A percentile compares a stretch with the other conserved stretches of the same genome.
These are phyloP conservation scores for Macadamia integrifolia DNA, from an alignment of 164 flowering plant genomes.

Conservation along the genomic window DNA sequence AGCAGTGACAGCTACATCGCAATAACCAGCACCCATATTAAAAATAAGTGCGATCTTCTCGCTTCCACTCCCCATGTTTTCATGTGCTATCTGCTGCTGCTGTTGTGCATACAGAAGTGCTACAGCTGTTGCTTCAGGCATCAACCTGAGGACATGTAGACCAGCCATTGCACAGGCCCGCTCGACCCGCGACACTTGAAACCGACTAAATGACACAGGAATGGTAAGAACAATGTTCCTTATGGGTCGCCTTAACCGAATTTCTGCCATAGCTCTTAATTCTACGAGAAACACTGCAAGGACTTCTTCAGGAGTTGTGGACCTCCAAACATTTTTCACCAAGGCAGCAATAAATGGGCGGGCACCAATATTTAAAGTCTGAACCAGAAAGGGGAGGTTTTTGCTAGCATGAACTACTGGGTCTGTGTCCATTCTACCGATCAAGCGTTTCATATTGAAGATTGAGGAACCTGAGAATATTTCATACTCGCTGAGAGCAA, in stretches of 20 bases:
- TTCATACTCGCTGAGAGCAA: slow-evolving; percentile 50
- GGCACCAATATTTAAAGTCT: slow-evolving; percentile 72
- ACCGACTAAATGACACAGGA: slow-evolving; percentile 85
- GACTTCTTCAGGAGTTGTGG: slow-evolving; percentile 90
- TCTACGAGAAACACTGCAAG: slow-evolving; percentile 80
- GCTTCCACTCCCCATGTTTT: slow-evolving; percentile 65
- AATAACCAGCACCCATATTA: slow-evolving; percentile 88
- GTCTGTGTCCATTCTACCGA: slow-evolving; percentile 87
- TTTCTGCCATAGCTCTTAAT: slow-evolving; percentile 66
- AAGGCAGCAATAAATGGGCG: slow-evolving; percentile 85
- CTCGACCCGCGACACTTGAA: slow-evolving; percentile 74
- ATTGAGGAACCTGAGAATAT: slow-evolving; percentile 76
- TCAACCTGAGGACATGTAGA: slow-evolving; percentile 69
- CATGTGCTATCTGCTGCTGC: slow-evolving; percentile 57
- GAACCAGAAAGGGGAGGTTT: slow-evolving; percentile 78
- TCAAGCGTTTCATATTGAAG: slow-evolving; percentile 83
- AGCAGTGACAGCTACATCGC: slow-evolving; percentile 78
- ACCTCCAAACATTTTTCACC: slow-evolving; percentile 81
- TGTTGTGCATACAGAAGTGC: slow-evolving; percentile 86
- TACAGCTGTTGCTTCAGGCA: slow-evolving; percentile 95
- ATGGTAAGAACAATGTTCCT: slow-evolving; percentile 69
- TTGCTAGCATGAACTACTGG: slow-evolving; percentile 79
- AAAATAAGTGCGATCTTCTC: slow-evolving; percentile 80
- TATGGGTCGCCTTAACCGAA: slow-evolving; percentile 46
- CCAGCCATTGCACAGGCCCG: slow-evolving; percentile 99